Percentiles rank a stretch among this genome's conserved stretches.
Conservation (phyloP, 257 asterid genomes). For the Salvia miltiorrhiza region DNA sequence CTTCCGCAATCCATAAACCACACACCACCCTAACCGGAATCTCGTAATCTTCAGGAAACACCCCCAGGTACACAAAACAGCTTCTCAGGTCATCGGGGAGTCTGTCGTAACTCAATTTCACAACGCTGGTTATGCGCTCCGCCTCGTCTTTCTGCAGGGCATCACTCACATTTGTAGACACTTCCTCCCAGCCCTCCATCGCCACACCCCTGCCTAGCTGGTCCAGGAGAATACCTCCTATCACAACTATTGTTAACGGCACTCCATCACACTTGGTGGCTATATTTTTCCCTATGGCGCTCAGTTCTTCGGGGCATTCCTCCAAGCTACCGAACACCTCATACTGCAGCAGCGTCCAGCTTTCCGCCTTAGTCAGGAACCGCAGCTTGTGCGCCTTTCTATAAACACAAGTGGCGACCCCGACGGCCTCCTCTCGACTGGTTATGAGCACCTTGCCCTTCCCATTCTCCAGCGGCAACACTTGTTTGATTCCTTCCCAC, state of each 20-base stretch:
- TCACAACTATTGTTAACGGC: slow-evolving; percentile 40
- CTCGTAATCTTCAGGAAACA: slow-evolving; percentile 36
- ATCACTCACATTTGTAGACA: neutral
- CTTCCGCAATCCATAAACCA: slow-evolving; percentile 52
- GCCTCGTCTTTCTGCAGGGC: neutral
- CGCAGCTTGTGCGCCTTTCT: slow-evolving; percentile 29
- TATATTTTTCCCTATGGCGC: slow-evolving; percentile 20
- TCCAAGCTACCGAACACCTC: slow-evolving; percentile 29
- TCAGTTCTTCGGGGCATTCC: slow-evolving; percentile 18
- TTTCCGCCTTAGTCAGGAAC: slow-evolving; percentile 24
- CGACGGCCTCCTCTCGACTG: slow-evolving; percentile 31
- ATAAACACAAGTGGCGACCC: slow-evolving; percentile 26
- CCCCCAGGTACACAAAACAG: slow-evolving; percentile 48
- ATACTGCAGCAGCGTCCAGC: slow-evolving; percentile 38
- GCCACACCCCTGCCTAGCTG: neutral
- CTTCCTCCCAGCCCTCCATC: slow-evolving; percentile 14
- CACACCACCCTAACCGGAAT: slow-evolving; percentile 35
- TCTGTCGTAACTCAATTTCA: slow-evolving; percentile 41
- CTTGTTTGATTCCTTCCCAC: slow-evolving; percentile 30
- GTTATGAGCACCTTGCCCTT: slow-evolving; percentile 43
- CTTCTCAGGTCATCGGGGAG: slow-evolving; percentile 36
- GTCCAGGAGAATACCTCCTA: slow-evolving; percentile 24
- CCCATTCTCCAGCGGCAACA: slow-evolving; percentile 27
- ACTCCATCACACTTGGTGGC: slow-evolving; percentile 38
- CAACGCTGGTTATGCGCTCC: slow-evolving; percentile 7